These are phyloP conservation scores for Linderniella brevidens DNA, from an alignment of 257 asterid species.

Conservation along the genomic window DNA sequence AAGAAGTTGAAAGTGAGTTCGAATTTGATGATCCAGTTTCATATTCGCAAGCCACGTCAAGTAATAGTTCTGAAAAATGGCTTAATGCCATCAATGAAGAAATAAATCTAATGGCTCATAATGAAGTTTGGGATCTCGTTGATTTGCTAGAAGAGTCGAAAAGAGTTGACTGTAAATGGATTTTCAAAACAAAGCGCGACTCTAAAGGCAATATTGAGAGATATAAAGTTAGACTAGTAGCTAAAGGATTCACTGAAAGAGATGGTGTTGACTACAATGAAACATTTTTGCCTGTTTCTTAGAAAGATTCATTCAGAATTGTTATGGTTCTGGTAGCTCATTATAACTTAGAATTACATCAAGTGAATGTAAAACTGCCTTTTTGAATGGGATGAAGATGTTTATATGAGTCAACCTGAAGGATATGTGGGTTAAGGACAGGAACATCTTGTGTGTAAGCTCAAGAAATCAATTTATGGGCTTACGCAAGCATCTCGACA, in stretches of 20 bases:
- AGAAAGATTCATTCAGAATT: neutral
- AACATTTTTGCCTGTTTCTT: neutral
- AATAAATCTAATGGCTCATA: neutral
- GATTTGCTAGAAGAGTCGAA: neutral
- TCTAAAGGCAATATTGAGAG: neutral
- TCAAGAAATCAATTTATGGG: neutral
- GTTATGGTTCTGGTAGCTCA: neutral
- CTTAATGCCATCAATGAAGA: neutral
- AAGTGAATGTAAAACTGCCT: neutral
- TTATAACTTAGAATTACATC: neutral
- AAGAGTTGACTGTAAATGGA: neutral
- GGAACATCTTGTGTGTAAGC: neutral
- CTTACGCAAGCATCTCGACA: neutral
- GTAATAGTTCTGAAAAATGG: neutral
- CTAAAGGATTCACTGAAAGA: neutral
- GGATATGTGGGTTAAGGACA: neutral
- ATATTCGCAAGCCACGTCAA: neutral
- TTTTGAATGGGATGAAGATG: neutral
- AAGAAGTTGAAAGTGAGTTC: neutral
- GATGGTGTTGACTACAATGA: neutral
- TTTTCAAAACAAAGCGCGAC: neutral
- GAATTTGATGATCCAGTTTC: neutral
- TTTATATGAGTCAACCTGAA: neutral
- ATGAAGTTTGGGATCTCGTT: neutral
- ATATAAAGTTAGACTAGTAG: neutral